A percentile compares a stretch with the other conserved stretches of the same genome.
Conservation (phyloP, 2,329 filamentous ascomycete genomes). For the Ceratocystis diversiconidia region DNA sequence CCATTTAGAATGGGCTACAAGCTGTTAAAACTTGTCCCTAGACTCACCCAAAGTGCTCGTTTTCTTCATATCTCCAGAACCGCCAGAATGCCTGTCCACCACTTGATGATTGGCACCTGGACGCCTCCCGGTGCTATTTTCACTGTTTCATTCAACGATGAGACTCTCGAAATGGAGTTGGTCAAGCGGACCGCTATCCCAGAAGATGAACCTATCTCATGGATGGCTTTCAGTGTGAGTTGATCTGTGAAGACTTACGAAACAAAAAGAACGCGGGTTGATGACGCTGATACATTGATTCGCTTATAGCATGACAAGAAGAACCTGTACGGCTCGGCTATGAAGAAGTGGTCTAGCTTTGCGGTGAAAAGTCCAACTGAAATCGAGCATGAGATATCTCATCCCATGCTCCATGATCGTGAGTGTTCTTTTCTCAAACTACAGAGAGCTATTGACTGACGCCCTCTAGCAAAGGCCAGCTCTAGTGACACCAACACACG, state of each 20-base stretch:
- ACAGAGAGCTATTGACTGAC: constrained; percentile 8
- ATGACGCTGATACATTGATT: too few species aligned
- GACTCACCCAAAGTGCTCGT: neutral
- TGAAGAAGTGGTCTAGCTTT: constrained; percentile 88
- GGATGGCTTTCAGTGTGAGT: constrained; percentile 80
- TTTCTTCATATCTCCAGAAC: neutral
- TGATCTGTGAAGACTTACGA: too few species aligned
- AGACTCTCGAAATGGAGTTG: constrained; percentile 56
- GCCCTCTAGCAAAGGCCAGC: constrained; percentile 46
- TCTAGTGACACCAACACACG: constrained; percentile 63
- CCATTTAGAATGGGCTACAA: neutral
- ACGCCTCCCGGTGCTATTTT: constrained; percentile 81
- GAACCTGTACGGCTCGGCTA: constrained; percentile 75
- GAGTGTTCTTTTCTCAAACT: constrained; percentile 24
- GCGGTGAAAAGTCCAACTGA: constrained; percentile 59
- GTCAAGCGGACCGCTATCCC: constrained; percentile 72
- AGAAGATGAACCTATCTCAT: constrained; percentile 74
- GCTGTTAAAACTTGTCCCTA: neutral
- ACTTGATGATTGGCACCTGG: constrained; percentile 88
- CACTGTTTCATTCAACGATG: constrained; percentile 76
- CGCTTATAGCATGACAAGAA: constrained; percentile 55
- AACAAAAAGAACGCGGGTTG: too few species aligned
- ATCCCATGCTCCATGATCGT: constrained; percentile 65
- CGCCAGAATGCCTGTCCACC: constrained; percentile 57
- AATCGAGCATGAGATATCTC: constrained; percentile 60